Conservation (phyloP, 2,329 filamentous ascomycete species). For the Diaporthe destruens region DNA sequence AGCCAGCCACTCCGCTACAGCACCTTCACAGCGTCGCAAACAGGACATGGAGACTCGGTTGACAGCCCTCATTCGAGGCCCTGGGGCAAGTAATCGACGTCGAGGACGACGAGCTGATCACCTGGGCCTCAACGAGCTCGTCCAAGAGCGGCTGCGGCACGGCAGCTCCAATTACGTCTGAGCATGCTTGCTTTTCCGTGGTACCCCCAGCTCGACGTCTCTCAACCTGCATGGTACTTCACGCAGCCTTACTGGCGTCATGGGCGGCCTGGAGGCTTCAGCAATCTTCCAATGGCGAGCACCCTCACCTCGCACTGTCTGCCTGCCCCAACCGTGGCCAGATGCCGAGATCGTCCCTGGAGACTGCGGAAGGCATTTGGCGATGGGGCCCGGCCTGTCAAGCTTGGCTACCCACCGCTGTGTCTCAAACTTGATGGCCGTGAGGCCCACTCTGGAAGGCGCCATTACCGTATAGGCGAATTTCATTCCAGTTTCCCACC, state of each 20-base stretch:
- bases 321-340: conserved; percentile 24
- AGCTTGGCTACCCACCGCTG: conserved; percentile 25
- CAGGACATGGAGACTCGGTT: background rate
- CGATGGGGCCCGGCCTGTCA: conserved; percentile 23
- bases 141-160: conserved; percentile 36
- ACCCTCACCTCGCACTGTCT: conserved; percentile 29
- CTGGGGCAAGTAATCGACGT: background rate
- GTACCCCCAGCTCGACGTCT: conserved; percentile 24
- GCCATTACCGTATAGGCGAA: conserved; percentile 34
- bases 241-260: conserved; percentile 33
- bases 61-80: background rate
- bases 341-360: conserved; percentile 24
- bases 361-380: conserved; percentile 25
- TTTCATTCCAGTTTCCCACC: conserved; percentile 39
- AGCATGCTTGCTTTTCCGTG: conserved; percentile 34
- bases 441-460: conserved; percentile 28
- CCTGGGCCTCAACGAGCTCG: conserved; percentile 24
- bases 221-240: conserved; percentile 36
- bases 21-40: conserved; percentile 13
- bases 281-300: conserved; percentile 27
- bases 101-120: conserved; percentile 25
- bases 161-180: conserved; percentile 35
- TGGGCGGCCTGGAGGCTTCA: conserved; percentile 29
- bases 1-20: background rate
- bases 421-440: conserved; percentile 39